phyloP scores from a whole-genome alignment of 768 basidiomycete genomes.

The Cystobasidium ongulense region DNA sequence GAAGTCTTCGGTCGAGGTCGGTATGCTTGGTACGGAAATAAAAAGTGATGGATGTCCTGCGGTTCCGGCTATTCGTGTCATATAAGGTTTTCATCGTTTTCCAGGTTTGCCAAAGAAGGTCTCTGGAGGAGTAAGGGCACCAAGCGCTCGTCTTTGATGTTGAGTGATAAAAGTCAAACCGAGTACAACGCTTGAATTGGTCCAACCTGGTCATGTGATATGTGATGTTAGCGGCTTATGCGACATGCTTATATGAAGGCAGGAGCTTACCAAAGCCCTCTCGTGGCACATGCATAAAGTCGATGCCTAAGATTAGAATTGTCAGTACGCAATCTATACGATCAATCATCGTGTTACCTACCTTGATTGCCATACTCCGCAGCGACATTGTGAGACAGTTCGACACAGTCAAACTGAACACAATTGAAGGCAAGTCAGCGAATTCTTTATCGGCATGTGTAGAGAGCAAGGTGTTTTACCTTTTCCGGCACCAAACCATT shows the following conservation, averaged over 20 bases:
- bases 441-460: too few relatives aligned
- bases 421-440: too few relatives aligned
- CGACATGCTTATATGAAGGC: not conserved
- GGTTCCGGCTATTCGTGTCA: too few relatives aligned
- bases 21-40: too few relatives aligned
- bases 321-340: slow-evolving; percentile 20
- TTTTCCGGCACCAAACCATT: slow-evolving; percentile 98
- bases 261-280: slow-evolving; percentile 97
- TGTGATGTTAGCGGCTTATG: slow-evolving; percentile 43
- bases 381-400: slow-evolving; percentile 87
- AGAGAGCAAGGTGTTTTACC: not conserved
- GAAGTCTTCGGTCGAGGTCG: too few relatives aligned
- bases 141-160: slow-evolving; percentile 90
- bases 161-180: slow-evolving; percentile 87
- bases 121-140: slow-evolving; percentile 87
- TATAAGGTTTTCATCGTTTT: not conserved
- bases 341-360: not conserved
- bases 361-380: slow-evolving; percentile 88
- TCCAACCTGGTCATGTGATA: slow-evolving; percentile 4
- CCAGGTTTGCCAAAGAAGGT: slow-evolving; percentile 45
- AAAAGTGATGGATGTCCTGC: too few relatives aligned
- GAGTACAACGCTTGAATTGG: slow-evolving; percentile 72
- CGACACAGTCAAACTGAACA: slow-evolving; percentile 79
- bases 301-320: slow-evolving; percentile 50
- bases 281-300: slow-evolving; percentile 94